These are phyloP conservation scores for Populus davidiana DNA, from an alignment of 345 rosid genomes.

Conservation along the genomic window DNA sequence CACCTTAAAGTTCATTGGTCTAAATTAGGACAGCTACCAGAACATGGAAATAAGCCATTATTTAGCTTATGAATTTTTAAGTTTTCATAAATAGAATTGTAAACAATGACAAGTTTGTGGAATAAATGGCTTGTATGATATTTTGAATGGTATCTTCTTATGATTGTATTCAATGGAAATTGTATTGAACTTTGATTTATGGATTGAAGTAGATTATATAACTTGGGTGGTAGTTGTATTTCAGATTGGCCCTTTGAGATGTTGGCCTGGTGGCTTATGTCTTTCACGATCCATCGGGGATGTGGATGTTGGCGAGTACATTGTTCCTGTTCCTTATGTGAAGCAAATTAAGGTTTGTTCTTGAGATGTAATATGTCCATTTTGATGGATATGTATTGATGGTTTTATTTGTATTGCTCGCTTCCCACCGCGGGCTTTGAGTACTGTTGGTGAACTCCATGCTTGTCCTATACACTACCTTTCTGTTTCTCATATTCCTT, in stretches of 20 bases:
- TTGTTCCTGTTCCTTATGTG: conserved; percentile 96
- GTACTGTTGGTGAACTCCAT: conserved; percentile 5
- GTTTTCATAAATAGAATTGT: neutral
- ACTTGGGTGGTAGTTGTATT: conserved; percentile 21
- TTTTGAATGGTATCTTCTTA: neutral
- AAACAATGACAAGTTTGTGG: neutral
- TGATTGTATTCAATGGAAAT: neutral
- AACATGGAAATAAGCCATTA: neutral
- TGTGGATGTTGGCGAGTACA: conserved; percentile 90
- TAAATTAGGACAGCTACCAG: conserved; percentile 1
- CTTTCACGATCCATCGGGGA: conserved; percentile 99
- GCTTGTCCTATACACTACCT: neutral
- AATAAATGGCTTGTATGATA: neutral
- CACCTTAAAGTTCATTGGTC: too few species aligned
- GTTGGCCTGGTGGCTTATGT: conserved; percentile 99
- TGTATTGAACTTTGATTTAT: neutral
- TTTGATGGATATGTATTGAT: conserved; percentile 6
- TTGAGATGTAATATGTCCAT: conserved; percentile 2
- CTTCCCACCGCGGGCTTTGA: neutral
- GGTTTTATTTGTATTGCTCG: conserved; percentile 2
- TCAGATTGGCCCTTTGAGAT: conserved; percentile 96
- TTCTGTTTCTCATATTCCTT: neutral
- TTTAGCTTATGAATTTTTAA: neutral
- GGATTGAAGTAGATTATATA: conserved; percentile 20
- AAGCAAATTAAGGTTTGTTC: conserved; percentile 94